Conservation (phyloP, 2,329 filamentous ascomycete species). For the Calonectria hongkongensis region DNA sequence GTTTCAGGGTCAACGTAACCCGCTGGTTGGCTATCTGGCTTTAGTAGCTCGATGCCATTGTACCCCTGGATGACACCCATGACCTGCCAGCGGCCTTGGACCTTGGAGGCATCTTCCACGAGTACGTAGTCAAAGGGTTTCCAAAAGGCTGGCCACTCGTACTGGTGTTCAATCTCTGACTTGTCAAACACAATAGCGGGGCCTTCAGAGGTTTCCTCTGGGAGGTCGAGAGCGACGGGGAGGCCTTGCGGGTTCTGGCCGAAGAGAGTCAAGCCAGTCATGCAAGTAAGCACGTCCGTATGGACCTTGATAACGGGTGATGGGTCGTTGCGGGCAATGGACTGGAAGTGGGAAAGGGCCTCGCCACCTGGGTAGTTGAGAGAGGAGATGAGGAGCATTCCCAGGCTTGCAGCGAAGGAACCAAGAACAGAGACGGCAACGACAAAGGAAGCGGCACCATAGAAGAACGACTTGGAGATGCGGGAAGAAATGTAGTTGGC, state of each 20-base stretch:
- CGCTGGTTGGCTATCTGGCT: conserved; percentile 62
- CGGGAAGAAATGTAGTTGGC: conserved; percentile 82
- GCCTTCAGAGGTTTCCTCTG: conserved; percentile 46
- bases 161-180: conserved; percentile 68
- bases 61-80: conserved; percentile 75
- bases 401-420: conserved; percentile 76
- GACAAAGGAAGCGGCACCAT: conserved; percentile 71
- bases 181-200: conserved; percentile 73
- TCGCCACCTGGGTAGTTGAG: conserved; percentile 96
- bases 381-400: conserved; percentile 85
- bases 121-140: conserved; percentile 78
- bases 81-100: conserved; percentile 73
- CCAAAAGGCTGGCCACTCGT: conserved; percentile 75
- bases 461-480: conserved; percentile 75
- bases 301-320: conserved; percentile 67
- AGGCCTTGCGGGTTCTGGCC: conserved; percentile 67
- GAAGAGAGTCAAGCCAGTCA: conserved; percentile 83
- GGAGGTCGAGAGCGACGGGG: conserved; percentile 57
- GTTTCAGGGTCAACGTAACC: conserved; percentile 38
- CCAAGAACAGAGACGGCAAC: conserved; percentile 76
- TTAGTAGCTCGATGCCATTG: conserved; percentile 74
- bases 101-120: conserved; percentile 69
- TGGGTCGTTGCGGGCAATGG: conserved; percentile 53
- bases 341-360: conserved; percentile 77
- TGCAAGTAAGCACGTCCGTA: conserved; percentile 80